phyloP scores from a whole-genome alignment of 129 eudicot species.

The Apium graveolens region DNA sequence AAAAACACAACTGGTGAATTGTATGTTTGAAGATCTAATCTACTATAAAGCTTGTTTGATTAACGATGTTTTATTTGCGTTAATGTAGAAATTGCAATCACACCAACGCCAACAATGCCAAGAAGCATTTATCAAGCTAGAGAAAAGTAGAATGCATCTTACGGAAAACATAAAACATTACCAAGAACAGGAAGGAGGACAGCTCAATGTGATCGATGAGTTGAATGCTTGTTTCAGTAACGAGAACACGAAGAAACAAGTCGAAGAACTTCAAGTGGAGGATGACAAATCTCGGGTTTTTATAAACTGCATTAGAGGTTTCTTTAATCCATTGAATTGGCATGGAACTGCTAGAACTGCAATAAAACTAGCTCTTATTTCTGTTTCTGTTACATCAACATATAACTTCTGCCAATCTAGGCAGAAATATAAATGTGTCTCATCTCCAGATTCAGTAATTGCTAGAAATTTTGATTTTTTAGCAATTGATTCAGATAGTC shows the following conservation, averaged over 20 bases:
- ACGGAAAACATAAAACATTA: constrained; percentile 10
- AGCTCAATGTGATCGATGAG: constrained; percentile 17
- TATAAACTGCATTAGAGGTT: neutral
- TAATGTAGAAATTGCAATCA: constrained; percentile 14
- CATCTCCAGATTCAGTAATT: neutral
- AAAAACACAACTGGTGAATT: neutral
- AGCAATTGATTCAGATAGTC: neutral
- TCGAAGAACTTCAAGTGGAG: neutral
- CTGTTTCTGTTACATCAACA: neutral
- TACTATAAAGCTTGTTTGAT: too few relatives aligned
- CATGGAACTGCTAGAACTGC: neutral
- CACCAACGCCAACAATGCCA: constrained; percentile 6
- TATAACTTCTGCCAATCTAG: neutral
- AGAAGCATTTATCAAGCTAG: constrained; percentile 15
- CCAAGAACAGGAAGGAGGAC: constrained; percentile 1
- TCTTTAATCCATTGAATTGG: constrained; percentile 1
- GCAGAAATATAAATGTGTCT: neutral
- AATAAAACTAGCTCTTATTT: neutral
- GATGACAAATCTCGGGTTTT: neutral
- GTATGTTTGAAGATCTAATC: too few relatives aligned
- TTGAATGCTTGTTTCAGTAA: constrained; percentile 15
- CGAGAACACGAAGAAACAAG: constrained; percentile 8
- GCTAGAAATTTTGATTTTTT: too few relatives aligned
- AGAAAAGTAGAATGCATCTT: constrained; percentile 19
- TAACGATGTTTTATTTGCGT: neutral